A percentile compares a stretch with the other conserved stretches of the same genome.
phyloP scores from a whole-genome alignment of 768 basidiomycete genomes.

The Cubamyces sp. region DNA sequence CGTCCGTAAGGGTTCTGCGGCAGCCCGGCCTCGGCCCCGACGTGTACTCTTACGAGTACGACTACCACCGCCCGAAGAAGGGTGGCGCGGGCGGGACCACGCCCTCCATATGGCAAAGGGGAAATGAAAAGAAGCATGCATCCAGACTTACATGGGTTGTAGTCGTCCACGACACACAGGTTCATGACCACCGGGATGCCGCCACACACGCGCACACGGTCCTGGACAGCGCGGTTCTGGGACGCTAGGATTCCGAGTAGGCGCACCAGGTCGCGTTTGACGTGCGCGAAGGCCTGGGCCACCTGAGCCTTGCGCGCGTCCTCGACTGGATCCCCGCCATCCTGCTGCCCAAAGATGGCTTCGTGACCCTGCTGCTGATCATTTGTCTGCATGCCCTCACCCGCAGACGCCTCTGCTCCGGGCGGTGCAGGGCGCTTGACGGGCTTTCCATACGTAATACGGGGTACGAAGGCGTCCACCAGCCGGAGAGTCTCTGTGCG shows the following conservation, averaged over 20 bases:
- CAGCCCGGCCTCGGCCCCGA: too few species aligned
- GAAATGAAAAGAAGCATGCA: neutral
- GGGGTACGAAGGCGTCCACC: conserved; percentile 83
- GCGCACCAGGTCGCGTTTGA: conserved; percentile 91
- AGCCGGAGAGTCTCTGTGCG: conserved; percentile 67
- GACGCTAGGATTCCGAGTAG: conserved; percentile 80
- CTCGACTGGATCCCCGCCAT: neutral
- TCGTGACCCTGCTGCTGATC: neutral
- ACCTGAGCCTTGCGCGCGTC: conserved; percentile 31
- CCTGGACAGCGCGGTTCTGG: conserved; percentile 67
- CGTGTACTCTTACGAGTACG: too few species aligned
- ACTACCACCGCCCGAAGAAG: too few species aligned
- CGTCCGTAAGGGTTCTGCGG: neutral
- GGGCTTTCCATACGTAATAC: conserved; percentile 78
- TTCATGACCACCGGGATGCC: conserved; percentile 86
- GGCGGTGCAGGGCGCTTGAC: conserved; percentile 36
- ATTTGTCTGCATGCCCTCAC: too few species aligned
- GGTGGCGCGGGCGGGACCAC: too few species aligned
- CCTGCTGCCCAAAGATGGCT: neutral
- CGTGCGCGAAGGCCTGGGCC: conserved; percentile 70
- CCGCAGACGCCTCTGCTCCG: neutral
- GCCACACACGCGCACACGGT: conserved; percentile 67
- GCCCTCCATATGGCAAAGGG: neutral
- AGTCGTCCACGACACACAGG: conserved; percentile 87
- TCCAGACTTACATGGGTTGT: conserved; percentile 82